Evolutionary conservation across 2,329 filamentous ascomycete genomes (phyloP).

Genomic region (Hymenoscyphus albidus): DNA sequence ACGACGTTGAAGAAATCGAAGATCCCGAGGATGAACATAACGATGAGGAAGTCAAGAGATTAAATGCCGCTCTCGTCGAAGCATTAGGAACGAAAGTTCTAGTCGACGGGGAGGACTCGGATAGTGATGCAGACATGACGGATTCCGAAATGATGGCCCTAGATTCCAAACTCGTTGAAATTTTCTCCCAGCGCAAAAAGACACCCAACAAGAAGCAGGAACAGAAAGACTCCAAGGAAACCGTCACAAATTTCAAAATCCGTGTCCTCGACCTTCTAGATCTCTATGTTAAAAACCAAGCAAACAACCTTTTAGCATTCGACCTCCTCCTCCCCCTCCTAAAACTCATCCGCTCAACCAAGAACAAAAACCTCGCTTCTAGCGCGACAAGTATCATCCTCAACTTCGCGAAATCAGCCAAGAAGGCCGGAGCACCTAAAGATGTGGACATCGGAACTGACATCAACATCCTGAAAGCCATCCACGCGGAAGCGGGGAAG

Average conservation of each 20-base stretch:
- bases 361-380: slow-evolving; percentile 68
- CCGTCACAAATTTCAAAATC: slow-evolving; percentile 91
- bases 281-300: slow-evolving; percentile 78
- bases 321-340: slow-evolving; percentile 72
- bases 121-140: slow-evolving; percentile 78
- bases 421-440: slow-evolving; percentile 44
- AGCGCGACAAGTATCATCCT: slow-evolving; percentile 71
- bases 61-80: slow-evolving; percentile 70
- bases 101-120: slow-evolving; percentile 54
- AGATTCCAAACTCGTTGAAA: slow-evolving; percentile 76
- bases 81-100: slow-evolving; percentile 68
- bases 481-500: slow-evolving; percentile 65
- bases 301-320: slow-evolving; percentile 62
- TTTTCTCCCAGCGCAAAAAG: slow-evolving; percentile 76
- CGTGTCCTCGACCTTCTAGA: slow-evolving; percentile 84
- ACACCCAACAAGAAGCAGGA: slow-evolving; percentile 70
- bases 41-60: slow-evolving; percentile 40
- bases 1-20: slow-evolving; percentile 38
- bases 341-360: slow-evolving; percentile 71
- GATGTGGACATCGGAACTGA: slow-evolving; percentile 40
- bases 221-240: slow-evolving; percentile 81
- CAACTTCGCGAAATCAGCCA: slow-evolving; percentile 66
- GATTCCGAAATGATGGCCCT: slow-evolving; percentile 93
- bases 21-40: slow-evolving; percentile 34
- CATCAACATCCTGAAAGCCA: slow-evolving; percentile 52